Percentiles rank a stretch among this genome's conserved stretches.
Conservation (phyloP, 495 filamentous ascomycete species). For the Neurospora terricola region DNA sequence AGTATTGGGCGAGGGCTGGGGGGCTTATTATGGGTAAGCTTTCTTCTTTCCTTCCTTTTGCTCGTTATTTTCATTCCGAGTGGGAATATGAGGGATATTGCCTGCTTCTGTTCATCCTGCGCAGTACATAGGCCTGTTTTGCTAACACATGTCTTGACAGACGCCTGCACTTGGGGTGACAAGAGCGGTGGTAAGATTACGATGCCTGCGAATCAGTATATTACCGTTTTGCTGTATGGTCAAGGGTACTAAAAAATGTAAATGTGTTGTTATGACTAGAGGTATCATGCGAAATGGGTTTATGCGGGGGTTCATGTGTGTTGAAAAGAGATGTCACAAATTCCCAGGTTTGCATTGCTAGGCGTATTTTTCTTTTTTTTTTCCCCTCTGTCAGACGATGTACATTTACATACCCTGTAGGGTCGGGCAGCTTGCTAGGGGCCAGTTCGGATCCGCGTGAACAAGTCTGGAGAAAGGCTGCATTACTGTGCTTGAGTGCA, state of each 20-base stretch:
- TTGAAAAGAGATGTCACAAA: background rate
- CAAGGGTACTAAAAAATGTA: background rate
- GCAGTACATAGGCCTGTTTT: background rate
- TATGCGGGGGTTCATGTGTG: background rate
- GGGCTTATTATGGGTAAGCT: background rate
- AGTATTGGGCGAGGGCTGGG: background rate
- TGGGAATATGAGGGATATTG: background rate
- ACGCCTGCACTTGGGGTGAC: background rate
- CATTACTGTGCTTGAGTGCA: no score
- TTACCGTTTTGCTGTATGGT: background rate
- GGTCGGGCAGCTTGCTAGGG: background rate
- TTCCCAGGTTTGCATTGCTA: background rate
- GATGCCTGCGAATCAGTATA: background rate
- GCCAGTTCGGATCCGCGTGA: no score
- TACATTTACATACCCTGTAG: background rate
- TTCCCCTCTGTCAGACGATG: background rate
- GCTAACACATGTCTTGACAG: background rate
- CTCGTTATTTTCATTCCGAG: background rate
- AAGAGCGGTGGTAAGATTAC: background rate
- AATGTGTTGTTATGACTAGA: background rate
- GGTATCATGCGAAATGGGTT: background rate
- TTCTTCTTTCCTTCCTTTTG: background rate
- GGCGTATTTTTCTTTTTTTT: background rate
- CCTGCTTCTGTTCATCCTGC: background rate
- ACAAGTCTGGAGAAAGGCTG: no score